phyloP scores from a whole-genome alignment of 306 rosid species.

The Citrullus mucosospermus region DNA sequence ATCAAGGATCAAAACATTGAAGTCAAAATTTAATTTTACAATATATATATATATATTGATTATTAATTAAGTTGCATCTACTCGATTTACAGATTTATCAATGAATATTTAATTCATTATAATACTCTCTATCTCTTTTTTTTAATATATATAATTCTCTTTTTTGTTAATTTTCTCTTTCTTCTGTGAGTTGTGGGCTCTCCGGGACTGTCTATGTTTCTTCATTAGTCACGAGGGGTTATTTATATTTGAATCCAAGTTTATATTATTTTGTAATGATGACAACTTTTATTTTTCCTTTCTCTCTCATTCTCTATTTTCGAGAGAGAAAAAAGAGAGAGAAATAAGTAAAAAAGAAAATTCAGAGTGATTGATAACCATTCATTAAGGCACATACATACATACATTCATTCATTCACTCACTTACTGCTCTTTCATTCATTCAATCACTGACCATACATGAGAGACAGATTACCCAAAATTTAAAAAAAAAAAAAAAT shows the following conservation, averaged over 20 bases:
- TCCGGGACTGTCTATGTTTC: slow-evolving; percentile 21
- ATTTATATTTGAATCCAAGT: slow-evolving; percentile 38
- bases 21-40: too few species aligned
- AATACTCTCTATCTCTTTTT: too few species aligned
- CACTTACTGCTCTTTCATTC: slow-evolving; percentile 10
- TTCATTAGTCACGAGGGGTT: slow-evolving; percentile 62
- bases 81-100: too few species aligned
- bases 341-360: not conserved
- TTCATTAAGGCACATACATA: not conserved
- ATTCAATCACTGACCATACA: slow-evolving; percentile 2
- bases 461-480: not conserved
- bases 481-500: not conserved
- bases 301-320: not conserved
- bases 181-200: slow-evolving; percentile 3
- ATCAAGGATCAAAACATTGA: too few species aligned
- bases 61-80: too few species aligned
- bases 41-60: too few species aligned
- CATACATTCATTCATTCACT: slow-evolving; percentile 9
- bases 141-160: too few species aligned
- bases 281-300: slow-evolving; percentile 24
- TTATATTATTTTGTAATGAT: slow-evolving; percentile 57
- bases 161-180: not conserved
- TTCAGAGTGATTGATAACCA: slow-evolving; percentile 5
- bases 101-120: too few species aligned
- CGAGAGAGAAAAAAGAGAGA: not conserved